These are phyloP conservation scores for Cystoisospora suis DNA, from an alignment of 169 alveolate species.

Conservation along the genomic window DNA sequence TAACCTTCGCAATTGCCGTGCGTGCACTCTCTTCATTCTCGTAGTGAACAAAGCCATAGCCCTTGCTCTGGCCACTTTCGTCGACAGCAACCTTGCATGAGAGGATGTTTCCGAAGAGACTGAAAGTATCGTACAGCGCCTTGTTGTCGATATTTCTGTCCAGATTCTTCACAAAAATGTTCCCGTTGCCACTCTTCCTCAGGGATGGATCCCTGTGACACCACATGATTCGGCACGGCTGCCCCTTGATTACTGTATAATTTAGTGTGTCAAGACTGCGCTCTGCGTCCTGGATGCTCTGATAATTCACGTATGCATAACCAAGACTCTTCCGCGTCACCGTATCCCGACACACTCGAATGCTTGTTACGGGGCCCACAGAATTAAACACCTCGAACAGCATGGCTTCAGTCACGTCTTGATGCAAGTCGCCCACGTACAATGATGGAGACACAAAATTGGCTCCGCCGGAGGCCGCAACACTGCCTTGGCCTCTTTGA, in stretches of 20 bases:
- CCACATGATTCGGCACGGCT: constrained; percentile 89
- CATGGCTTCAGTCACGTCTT: constrained; percentile 94
- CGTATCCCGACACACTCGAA: constrained; percentile 92
- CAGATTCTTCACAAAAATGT: constrained; percentile 93
- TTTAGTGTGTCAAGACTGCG: constrained; percentile 92
- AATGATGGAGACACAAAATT: constrained; percentile 85
- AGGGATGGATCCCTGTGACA: constrained; percentile 87
- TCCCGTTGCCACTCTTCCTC: constrained; percentile 92
- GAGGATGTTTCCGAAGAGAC: constrained; percentile 92
- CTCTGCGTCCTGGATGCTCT: constrained; percentile 81
- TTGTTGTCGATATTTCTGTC: constrained; percentile 92
- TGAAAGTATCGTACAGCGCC: constrained; percentile 92
- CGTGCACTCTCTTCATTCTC: constrained; percentile 91
- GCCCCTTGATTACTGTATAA: constrained; percentile 90
- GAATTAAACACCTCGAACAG: constrained; percentile 87
- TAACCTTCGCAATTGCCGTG: constrained; percentile 91
- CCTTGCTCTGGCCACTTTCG: constrained; percentile 78
- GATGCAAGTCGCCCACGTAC: constrained; percentile 91
- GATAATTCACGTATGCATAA: constrained; percentile 93
- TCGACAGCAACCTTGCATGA: constrained; percentile 88
- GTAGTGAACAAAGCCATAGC: constrained; percentile 97
- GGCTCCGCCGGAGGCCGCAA: constrained; percentile 37
- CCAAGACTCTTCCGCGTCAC: constrained; percentile 89
- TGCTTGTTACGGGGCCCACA: constrained; percentile 93
- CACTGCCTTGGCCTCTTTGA: background rate